Conservation (phyloP, 257 asterid species). For the Nyctanthes arbortristis region DNA sequence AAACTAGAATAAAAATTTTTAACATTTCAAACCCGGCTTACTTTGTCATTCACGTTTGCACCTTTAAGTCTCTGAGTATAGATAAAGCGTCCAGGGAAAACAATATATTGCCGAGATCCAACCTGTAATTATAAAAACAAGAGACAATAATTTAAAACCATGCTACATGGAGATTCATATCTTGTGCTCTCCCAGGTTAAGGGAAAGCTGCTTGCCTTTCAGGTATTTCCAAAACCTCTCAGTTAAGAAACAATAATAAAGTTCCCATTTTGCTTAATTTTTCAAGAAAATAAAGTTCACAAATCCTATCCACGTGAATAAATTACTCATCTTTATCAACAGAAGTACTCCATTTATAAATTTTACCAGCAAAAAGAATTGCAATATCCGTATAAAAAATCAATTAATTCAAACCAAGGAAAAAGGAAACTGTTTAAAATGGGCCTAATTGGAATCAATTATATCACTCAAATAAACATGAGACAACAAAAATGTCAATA, state of each 20-base stretch:
- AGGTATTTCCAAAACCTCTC: too few relatives aligned
- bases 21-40: slow-evolving; percentile 18
- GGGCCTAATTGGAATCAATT: background rate
- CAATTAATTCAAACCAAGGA: background rate
- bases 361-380: background rate
- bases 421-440: background rate
- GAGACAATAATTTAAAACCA: slow-evolving; percentile 7
- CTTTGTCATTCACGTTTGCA: slow-evolving; percentile 55
- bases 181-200: background rate
- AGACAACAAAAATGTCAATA: background rate
- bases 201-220: background rate
- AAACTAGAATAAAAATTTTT: background rate
- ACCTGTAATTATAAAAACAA: slow-evolving; percentile 30
- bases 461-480: background rate
- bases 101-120: slow-evolving; percentile 56
- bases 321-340: background rate
- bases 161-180: background rate
- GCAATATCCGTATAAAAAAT: background rate
- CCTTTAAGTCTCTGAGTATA: slow-evolving; percentile 61
- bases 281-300: background rate
- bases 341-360: background rate
- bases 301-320: background rate
- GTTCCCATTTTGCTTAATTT: background rate
- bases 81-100: slow-evolving; percentile 55
- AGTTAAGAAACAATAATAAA: too few relatives aligned